Base-by-base conservation (phyloP, 306 rosid genomes). In the Amphicarpaea edgeworthii region DNA sequence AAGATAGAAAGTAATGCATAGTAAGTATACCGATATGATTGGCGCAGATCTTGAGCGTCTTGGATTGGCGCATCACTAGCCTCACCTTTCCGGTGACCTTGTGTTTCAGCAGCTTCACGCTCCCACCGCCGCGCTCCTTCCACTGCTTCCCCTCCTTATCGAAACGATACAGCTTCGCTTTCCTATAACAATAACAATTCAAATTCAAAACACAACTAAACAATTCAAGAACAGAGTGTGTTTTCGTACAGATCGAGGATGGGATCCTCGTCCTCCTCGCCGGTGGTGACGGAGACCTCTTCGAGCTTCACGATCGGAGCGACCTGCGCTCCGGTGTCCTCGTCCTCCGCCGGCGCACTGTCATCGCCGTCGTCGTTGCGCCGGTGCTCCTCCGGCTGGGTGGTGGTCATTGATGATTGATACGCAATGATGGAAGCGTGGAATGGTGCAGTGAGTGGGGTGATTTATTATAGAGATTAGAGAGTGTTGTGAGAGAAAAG, bases 291-390 rank as follows among this genome's bases (percentile, higher is more conserved):
- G 45, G 87, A 79, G 14, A 91, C 90, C 83, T 80, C 95, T 70
- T 91, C 95, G 4, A 91, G 93, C 80, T 75, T 82, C 69, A 91
- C 91, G 81, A 91, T 91, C 49, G 95, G 97, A 30, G 93, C 95
- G 1, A 91, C 91, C 66, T 85, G 91, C 12, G 97, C 97, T 12
- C 97, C 96, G 61, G 97, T 91, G 78, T 91, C 95, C 76, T 91
- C 97, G 41, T 91, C 97, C 4, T 91, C 65, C 93, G 43, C 80
- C 87, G 77, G 89, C 86, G 21, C 20, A 14, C 15, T 15, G 12
- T 59, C 66, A 0, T 59, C 41, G 37, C 6, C 63, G 19, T 15
- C 66, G 11, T n/a, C 53, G 20, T 12, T 30, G 37, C 19, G 41
- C 21, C 1, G 66, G 41, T 53, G 38, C 64, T 58, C 64, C 64